Conservation (phyloP, 1,139 yeast genomes). For the Schwanniomyces etchellsii region DNA sequence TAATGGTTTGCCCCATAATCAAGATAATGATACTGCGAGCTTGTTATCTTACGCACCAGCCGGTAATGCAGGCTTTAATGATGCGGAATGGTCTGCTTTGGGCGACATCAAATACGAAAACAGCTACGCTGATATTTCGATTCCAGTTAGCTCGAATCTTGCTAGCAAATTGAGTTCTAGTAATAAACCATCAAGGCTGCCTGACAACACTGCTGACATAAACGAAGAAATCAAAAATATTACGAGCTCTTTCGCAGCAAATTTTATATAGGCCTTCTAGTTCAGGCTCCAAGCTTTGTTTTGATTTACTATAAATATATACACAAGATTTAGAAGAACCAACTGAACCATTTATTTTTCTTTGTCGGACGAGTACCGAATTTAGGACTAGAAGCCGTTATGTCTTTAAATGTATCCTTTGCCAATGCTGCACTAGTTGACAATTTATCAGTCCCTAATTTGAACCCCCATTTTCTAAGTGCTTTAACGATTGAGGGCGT, state of each 20-base stretch:
- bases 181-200: background rate
- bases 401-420: constrained; percentile 28
- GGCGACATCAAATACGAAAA: constrained; percentile 12
- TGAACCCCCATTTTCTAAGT: constrained; percentile 75
- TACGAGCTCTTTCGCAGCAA: constrained; percentile 43
- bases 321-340: constrained; percentile 40
- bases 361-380: constrained; percentile 51
- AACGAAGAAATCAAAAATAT: constrained; percentile 47
- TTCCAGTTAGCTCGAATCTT: constrained; percentile 35
- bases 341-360: constrained; percentile 55
- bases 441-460: constrained; percentile 52
- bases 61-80: constrained; percentile 9
- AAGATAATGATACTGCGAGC: constrained; percentile 44
- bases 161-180: constrained; percentile 32
- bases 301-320: constrained; percentile 1
- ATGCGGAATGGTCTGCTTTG: constrained; percentile 33
- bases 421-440: constrained; percentile 33
- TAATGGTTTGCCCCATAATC: constrained; percentile 5
- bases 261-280: constrained; percentile 15
- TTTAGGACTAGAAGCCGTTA: constrained; percentile 34
- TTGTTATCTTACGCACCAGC: constrained; percentile 38
- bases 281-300: too few species aligned
- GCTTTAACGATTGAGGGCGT: constrained; percentile 73
- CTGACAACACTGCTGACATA: constrained; percentile 8
- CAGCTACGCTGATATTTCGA: constrained; percentile 7